Conservation (phyloP, 495 filamentous ascomycete species). For the Penicillium mononematosum region DNA sequence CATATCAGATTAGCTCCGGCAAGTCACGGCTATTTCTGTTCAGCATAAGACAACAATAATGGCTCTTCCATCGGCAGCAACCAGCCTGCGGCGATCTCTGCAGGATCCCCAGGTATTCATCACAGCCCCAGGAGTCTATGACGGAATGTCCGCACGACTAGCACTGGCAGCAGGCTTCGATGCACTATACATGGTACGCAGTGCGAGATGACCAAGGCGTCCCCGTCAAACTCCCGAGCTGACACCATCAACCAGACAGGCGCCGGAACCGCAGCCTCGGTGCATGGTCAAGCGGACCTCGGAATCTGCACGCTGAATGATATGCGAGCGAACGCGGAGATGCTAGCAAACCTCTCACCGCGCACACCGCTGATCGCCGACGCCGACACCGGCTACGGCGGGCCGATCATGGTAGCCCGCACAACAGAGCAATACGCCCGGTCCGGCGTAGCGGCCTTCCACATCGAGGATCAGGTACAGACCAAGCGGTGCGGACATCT, state of each 20-base stretch:
- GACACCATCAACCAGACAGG: slow-evolving; percentile 49
- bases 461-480: slow-evolving; percentile 71
- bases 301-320: slow-evolving; percentile 55
- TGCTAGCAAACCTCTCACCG: slow-evolving; percentile 42
- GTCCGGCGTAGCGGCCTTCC: slow-evolving; percentile 65
- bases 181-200: slow-evolving; percentile 60
- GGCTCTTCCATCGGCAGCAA: slow-evolving; percentile 33
- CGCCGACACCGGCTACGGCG: slow-evolving; percentile 67
- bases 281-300: slow-evolving; percentile 66
- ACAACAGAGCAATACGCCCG: slow-evolving; percentile 63
- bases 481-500: slow-evolving; percentile 69
- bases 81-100: slow-evolving; percentile 31
- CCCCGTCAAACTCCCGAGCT: neutral
- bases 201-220: neutral
- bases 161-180: slow-evolving; percentile 62
- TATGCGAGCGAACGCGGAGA: slow-evolving; percentile 47
- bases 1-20: neutral
- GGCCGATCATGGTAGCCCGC: slow-evolving; percentile 61
- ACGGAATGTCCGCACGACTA: slow-evolving; percentile 65
- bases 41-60: slow-evolving; percentile 19
- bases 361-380: slow-evolving; percentile 64
- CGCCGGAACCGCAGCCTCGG: slow-evolving; percentile 64
- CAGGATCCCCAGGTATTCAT: slow-evolving; percentile 40
- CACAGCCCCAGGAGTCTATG: slow-evolving; percentile 65
- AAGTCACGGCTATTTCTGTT: neutral